Evolutionary conservation across 495 filamentous ascomycete species (phyloP), one percentile per base, ranked within the genome.

Genomic region (Cairneyella variabilis): DNA sequence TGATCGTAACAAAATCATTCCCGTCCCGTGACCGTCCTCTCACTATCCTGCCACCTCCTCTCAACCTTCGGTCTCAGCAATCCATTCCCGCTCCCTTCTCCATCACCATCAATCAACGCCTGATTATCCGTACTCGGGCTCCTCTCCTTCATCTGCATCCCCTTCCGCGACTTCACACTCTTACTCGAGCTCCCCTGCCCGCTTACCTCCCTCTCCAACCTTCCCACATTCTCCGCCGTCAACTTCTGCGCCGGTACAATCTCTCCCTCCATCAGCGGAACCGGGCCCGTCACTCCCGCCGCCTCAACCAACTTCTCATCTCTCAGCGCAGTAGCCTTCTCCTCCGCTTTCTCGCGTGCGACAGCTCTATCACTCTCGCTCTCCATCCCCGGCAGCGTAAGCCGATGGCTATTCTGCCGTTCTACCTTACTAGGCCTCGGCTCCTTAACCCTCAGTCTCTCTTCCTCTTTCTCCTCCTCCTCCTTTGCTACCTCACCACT

Each of bases 281-380:
- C 22, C 10, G 27, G 30, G 3, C 46, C 44, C 12, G 46, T 12
- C 0, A 39, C 10, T n/a, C 64, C 65, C 25, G 61, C 66, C 20
- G 66, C 65, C 3, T 66, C 70, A 18, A 79, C 51, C 4, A 78
- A 51, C 42, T 70, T 76, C 52, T 76, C 70, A 48, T 78, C 71
- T 7, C 74, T 65, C 1, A 77, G 61, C 20, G 60, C 50, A 4
- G 61, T 68, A 0, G 75, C 76, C 54, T 72, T 73, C 50, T 78
- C 76, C 48, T 73, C 74, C 0, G 71, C 66, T 14, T 68, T 54
- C 32, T 67, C 64, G 8, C 66, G 59, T 21, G 65, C 51, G 8
- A 66, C 34, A 5, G 43, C 64, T 8, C 64, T 62, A 11, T 66
- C 61, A 12, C 58, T 64, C 28, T 70, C 67, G 4, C 45, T 59